Base-by-base conservation (phyloP, 805 yeast species). In the Millerozyma acaciae region DNA sequence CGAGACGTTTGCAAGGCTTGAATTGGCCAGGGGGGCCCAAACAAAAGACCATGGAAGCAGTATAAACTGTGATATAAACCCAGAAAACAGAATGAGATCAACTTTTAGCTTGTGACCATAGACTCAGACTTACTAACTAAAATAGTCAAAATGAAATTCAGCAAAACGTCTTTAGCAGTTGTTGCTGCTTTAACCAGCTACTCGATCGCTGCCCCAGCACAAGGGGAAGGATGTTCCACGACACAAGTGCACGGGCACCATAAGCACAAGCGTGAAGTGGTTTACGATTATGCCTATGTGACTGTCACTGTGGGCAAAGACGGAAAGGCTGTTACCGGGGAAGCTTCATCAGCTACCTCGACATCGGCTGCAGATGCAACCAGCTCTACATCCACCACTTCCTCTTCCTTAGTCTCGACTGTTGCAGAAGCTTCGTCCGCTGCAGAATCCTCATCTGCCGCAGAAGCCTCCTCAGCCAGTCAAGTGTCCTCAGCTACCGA, bases 191-290 rank as follows among this genome's bases (percentile, higher is more conserved):
- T 44, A 16, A 17, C 38, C 14, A 12, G 35, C 14, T n/a, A 30
- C 8, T 48, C 48, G 14, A 55, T 61, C 14, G 48, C 54, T 16
- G 50, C 48, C 12, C 61, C 63, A 28, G 55, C 57, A 29, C 49
- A 55, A 14, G 44, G 34, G 15, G 48, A 41, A 31, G 48, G 44
- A 12, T 69, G 73, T 42, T 53, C 66, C 50, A 60, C 70, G 36
- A 60, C 68, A 50, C 57, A 53, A 34, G 55, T 58, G 51, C 84
- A 78, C 62, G 68, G 69, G 38, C 83, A 80, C 64, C 80, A 72
- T 62, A 74, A 62, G 55, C 80, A 71, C 59, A 76, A 68, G 59
- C 72, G 77, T 65, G 80, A 75, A 29, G 72, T 70, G 42, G 81
- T 62, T 36, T 53, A 65, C 52, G 60, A 68, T 44, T 57, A 63